Evolutionary conservation across 768 basidiomycete species (phyloP).

Genomic region (Chalciporus pseudorubinellus): DNA sequence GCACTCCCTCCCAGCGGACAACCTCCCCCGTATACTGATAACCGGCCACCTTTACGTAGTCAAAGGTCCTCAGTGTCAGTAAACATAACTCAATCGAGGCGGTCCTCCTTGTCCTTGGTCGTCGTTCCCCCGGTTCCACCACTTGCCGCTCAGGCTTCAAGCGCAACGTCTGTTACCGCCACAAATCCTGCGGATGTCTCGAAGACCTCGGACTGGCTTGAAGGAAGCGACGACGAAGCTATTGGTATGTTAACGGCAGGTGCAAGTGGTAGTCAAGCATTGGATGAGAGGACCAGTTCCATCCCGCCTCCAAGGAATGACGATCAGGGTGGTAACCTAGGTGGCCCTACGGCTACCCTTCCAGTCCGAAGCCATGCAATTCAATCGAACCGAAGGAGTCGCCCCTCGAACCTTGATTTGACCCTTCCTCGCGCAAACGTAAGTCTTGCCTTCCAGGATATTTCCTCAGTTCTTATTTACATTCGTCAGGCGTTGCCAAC

Average conservation of each 20-base stretch:
- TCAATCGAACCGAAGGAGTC: conserved; percentile 43
- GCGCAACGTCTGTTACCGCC: conserved; percentile 28
- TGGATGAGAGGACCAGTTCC: conserved; percentile 80
- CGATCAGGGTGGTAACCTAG: conserved; percentile 17
- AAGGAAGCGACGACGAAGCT: conserved; percentile 83
- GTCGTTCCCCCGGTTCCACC: conserved; percentile 39
- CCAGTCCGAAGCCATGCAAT: conserved; percentile 30
- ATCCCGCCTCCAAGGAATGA: conserved; percentile 33
- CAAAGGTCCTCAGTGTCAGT: conserved; percentile 44
- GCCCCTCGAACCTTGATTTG: conserved; percentile 71
- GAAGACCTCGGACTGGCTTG: conserved; percentile 68
- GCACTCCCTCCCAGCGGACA: conserved; percentile 41
- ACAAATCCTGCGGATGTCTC: conserved; percentile 40
- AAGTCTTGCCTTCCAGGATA: conserved; percentile 37
- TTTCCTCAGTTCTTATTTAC: conserved; percentile 61
- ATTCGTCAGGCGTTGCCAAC: conserved; percentile 59
- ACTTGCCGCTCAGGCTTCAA: conserved; percentile 31
- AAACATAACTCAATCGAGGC: conserved; percentile 43
- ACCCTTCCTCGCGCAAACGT: conserved; percentile 39
- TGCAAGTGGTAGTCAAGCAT: conserved; percentile 73
- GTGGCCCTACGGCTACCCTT: conserved; percentile 21
- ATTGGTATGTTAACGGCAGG: conserved; percentile 81
- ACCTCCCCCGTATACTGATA: conserved; percentile 63
- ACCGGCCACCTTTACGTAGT: conserved; percentile 35
- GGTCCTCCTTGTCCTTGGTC: conserved; percentile 59